Base-by-base conservation (phyloP, 148 eudicot genomes). In the Arctostaphylos glauca region DNA sequence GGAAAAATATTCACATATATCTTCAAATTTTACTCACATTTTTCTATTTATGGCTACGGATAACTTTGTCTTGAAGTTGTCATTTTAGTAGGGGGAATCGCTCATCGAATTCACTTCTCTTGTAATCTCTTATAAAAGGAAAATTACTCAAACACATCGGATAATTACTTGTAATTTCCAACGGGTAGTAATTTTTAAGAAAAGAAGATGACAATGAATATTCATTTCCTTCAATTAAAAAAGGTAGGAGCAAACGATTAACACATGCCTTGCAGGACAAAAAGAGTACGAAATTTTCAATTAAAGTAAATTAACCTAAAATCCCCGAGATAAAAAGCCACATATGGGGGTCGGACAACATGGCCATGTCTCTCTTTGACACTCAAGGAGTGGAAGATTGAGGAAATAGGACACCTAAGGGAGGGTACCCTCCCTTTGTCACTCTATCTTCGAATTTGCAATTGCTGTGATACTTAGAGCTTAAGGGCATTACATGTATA, bases 281-380 rank as follows among this genome's bases (percentile, higher is more conserved):
- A 25, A 25, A 43, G 12, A 4, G 73, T 31, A 68, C 3, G 25
- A 41, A 41, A 41, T 12, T 68, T 14, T 68, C 0, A 41, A 70
- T 70, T 47, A 83, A 60, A 90, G 84, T 86, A 66, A 70, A 43
- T 77, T 77, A 87, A 93, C 97, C 97, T 86, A 93, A 74, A 76
- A 92, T 82, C 80, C 97, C 97, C 88, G 88, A 89, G 83, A 90
- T 84, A 59, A 89, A 91, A 77, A 89, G 83, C 92, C 91, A 89
- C 72, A 94, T 92, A 60, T 91, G 76, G 14, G 84, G 84, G 80
- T 81, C 66, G 83, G 83, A 67, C 72, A 84, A 87, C 76, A 91
- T 49, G 31, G 88, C 84, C 91, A 88, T 91, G 71, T 79, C 54
- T 88, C 54, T 68, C 72, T 68, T 49, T 82, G 59, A 50, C 18